These are phyloP conservation scores for Coemansia sp. DNA, from an alignment of 192 early-diverging fungal species.

Conservation along the genomic window DNA sequence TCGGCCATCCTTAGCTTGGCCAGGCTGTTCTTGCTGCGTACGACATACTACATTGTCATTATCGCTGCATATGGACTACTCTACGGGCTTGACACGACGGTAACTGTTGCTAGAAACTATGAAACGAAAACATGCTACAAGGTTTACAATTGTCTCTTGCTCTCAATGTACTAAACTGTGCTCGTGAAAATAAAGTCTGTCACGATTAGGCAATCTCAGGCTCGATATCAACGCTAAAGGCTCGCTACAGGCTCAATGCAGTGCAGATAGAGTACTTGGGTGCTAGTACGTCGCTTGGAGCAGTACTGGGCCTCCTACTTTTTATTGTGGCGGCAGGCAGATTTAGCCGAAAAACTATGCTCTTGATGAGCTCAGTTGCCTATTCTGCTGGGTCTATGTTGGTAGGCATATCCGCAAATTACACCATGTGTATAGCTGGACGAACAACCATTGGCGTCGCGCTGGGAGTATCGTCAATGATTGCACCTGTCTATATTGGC, in stretches of 20 bases:
- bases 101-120: constrained; percentile 5
- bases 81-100: constrained; percentile 37
- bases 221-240: constrained; percentile 16
- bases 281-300: constrained; percentile 26
- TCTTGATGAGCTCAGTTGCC: constrained; percentile 7
- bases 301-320: constrained; percentile 26
- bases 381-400: constrained; percentile 18
- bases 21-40: constrained; percentile 3
- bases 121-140: too few species aligned
- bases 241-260: constrained; percentile 2
- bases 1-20: not conserved
- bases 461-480: constrained; percentile 27
- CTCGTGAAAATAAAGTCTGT: not conserved
- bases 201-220: constrained; percentile 14
- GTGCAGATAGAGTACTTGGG: constrained; percentile 26
- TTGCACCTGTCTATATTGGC: constrained; percentile 33
- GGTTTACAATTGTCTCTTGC: not conserved
- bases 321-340: constrained; percentile 4
- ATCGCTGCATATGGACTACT: constrained; percentile 29
- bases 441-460: constrained; percentile 24
- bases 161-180: not conserved
- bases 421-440: constrained; percentile 15
- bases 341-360: constrained; percentile 11
- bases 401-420: constrained; percentile 12
- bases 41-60: constrained; percentile 17